A percentile compares a stretch with the other conserved stretches of the same genome.
These are phyloP conservation scores for Chrysoporthe cubensis DNA, from an alignment of 2,329 filamentous ascomycete genomes.

Conservation along the genomic window DNA sequence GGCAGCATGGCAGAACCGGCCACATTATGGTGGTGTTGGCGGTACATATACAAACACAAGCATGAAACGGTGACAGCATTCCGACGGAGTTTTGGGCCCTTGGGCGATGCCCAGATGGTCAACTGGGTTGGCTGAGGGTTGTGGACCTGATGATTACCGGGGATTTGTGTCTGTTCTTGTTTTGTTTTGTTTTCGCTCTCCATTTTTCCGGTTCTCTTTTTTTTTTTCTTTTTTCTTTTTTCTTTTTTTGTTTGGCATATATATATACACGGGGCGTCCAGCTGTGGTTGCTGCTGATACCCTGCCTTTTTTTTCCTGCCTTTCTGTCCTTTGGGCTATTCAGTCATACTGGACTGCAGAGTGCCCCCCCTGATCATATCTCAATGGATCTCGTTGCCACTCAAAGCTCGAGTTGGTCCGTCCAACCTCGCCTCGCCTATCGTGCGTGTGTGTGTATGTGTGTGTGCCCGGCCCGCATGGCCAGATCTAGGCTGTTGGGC, in stretches of 20 bases:
- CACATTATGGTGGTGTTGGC: background rate
- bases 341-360: too few relatives aligned
- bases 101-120: background rate
- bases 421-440: too few relatives aligned
- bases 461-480: background rate
- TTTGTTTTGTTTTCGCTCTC: background rate
- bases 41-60: background rate
- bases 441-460: too few relatives aligned
- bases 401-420: too few relatives aligned
- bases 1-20: too few relatives aligned
- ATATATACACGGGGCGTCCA: conserved; percentile 25
- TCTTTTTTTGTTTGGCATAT: conserved; percentile 2
- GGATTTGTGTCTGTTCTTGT: background rate
- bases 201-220: background rate
- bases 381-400: too few relatives aligned
- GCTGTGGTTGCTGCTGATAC: conserved; percentile 23
- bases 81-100: background rate
- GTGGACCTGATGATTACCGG: background rate
- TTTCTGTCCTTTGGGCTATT: background rate
- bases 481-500: background rate
- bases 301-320: conserved; percentile 7
- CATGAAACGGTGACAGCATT: background rate
- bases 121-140: background rate
- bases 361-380: too few relatives aligned
- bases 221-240: background rate